Evolutionary conservation across 2,329 filamentous ascomycete genomes (phyloP), one percentile per base, ranked within the genome.

Genomic region (Sporothrix phasma): DNA sequence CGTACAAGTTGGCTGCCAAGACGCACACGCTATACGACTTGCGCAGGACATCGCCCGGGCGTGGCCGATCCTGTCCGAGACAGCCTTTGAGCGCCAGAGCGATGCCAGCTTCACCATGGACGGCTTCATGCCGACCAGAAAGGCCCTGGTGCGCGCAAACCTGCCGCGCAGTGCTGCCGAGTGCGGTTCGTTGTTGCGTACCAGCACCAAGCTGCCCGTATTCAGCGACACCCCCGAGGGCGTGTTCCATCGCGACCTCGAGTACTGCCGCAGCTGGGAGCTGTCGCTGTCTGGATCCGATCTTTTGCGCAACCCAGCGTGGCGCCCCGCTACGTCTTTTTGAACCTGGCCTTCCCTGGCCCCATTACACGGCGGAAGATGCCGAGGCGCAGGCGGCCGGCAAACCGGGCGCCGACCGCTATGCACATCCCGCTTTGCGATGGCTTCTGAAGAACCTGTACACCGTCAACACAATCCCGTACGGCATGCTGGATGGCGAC

Each of bases 261-360:
- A 76, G 34, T 74, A 74, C 8, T 80, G 79, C 59, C 72, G 75
- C 37, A 73, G 73, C 19, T 79, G 81, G 75, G 82, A 85, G 68
- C 70, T 77, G 60, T 77, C 77, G 3, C 65, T 67, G 7, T 66
- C 72, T 34, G 77, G 76, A 1, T 70, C 67, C 19, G 72, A 71
- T 13, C 59, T 76, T 13, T 70, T 79, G 60, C 68, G 70, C 24
- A 68, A 70, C 72, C 69, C n/a, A 72, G 69, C 7, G 69, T 76
- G 11, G 72, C 70, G 13, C 76, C 77, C 0, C 71, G 74, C 2
- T 73, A 76, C 58, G 70, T 73, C 19, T 80, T 75, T 65, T 73
- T 81, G 58, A 74, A 76, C 53, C 69, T 79, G 37, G 22, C 17
- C 1, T 67, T 67, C 46, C 26, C 19, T 1, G 62, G 65, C 2